phyloP scores from a whole-genome alignment of 2,329 filamentous ascomycete genomes.

The Fusarium proliferatum region DNA sequence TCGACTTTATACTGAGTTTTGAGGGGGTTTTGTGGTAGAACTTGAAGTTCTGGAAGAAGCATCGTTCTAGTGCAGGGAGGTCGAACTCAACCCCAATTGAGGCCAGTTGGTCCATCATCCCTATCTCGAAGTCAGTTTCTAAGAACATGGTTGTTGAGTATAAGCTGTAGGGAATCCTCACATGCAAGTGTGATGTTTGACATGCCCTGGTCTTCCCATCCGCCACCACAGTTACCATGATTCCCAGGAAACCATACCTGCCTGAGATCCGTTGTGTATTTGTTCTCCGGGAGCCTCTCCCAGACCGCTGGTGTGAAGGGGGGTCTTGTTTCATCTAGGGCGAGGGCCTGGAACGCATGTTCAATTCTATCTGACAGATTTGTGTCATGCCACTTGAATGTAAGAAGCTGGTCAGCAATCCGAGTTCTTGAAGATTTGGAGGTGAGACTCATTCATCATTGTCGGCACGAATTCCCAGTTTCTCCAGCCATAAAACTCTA shows the following conservation, averaged over 20 bases:
- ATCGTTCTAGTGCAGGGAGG: conserved; percentile 53
- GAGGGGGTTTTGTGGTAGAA: conserved; percentile 46
- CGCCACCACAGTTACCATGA: conserved; percentile 77
- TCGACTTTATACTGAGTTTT: conserved; percentile 17
- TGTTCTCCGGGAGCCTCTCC: conserved; percentile 57
- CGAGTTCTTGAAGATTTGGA: not conserved
- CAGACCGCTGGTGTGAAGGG: conserved; percentile 67
- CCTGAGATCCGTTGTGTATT: conserved; percentile 56
- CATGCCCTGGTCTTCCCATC: conserved; percentile 66
- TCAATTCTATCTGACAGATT: conserved; percentile 63
- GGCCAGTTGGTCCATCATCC: conserved; percentile 68
- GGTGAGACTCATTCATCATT: conserved; percentile 59
- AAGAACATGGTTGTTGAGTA: not conserved
- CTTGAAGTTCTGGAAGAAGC: conserved; percentile 49
- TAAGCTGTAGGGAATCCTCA: conserved; percentile 38
- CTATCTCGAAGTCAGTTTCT: conserved; percentile 43
- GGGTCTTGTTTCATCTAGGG: conserved; percentile 65
- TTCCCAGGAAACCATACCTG: conserved; percentile 77
- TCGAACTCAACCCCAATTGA: conserved; percentile 64
- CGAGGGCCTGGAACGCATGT: conserved; percentile 69
- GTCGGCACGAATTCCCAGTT: conserved; percentile 57
- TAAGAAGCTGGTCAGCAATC: conserved; percentile 49
- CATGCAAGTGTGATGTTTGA: conserved; percentile 54
- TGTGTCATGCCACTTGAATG: conserved; percentile 66
- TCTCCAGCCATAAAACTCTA: conserved; percentile 57